A percentile compares a stretch with the other conserved stretches of the same genome.
Conservation (phyloP, 1,284 basidiomycete genomes). For the Austroboletus novae-zelandiae region DNA sequence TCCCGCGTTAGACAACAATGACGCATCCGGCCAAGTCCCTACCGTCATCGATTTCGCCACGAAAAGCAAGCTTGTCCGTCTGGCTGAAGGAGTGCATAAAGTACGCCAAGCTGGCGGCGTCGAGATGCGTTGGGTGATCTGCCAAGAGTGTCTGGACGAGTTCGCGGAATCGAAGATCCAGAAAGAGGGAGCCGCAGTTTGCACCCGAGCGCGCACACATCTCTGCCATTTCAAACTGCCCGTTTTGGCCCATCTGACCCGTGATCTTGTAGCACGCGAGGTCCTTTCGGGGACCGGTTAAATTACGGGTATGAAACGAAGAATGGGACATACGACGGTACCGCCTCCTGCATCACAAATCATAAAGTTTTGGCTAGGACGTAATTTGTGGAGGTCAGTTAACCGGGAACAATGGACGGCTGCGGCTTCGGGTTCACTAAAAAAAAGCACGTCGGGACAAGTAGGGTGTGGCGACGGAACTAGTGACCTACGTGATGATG, state of each 20-base stretch:
- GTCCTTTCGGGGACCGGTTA: conserved; percentile 37
- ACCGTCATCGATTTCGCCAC: conserved; percentile 72
- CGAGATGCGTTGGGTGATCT: conserved; percentile 77
- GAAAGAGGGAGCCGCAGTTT: conserved; percentile 79
- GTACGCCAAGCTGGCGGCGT: conserved; percentile 72
- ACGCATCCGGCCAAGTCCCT: conserved; percentile 7
- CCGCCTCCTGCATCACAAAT: conserved; percentile 81
- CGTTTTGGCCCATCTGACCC: conserved; percentile 67
- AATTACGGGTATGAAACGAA: too few relatives aligned
- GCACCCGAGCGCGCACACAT: conserved; percentile 79
- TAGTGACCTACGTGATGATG: conserved; percentile 62
- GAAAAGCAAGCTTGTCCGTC: conserved; percentile 77
- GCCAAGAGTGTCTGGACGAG: conserved; percentile 67
- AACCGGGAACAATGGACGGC: conserved; percentile 81
- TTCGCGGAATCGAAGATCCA: conserved; percentile 78
- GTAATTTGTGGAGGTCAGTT: conserved; percentile 71
- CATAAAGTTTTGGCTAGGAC: conserved; percentile 77
- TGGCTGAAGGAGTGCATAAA: conserved; percentile 85
- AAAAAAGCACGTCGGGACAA: conserved; percentile 9
- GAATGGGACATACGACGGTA: conserved; percentile 52
- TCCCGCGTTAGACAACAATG: conserved; percentile 11
- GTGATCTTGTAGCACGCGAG: conserved; percentile 78
- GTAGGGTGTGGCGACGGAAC: conserved; percentile 1
- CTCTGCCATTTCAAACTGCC: conserved; percentile 79
- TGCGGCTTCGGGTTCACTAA: conserved; percentile 77